Percentiles rank a stretch among this genome's conserved stretches.
These are phyloP conservation scores for Hypoxylon fragiforme DNA, from an alignment of 495 filamentous ascomycete species.

Conservation along the genomic window DNA sequence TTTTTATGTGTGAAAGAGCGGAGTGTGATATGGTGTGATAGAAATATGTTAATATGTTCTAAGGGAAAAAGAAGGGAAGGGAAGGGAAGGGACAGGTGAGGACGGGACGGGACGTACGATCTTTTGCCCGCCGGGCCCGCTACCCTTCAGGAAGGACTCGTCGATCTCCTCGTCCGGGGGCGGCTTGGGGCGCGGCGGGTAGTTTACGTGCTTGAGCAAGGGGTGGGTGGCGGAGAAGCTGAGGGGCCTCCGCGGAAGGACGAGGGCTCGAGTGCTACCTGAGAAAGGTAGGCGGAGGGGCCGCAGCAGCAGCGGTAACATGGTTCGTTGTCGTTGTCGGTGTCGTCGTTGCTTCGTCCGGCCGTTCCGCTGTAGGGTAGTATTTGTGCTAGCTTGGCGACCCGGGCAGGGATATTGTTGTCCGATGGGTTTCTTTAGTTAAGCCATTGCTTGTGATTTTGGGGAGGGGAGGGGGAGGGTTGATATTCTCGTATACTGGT, in stretches of 20 bases:
- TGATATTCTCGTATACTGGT: too few relatives aligned
- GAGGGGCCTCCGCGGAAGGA: constrained; percentile 1
- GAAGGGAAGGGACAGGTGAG: too few relatives aligned
- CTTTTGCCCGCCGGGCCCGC: constrained; percentile 93
- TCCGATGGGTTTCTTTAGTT: background rate
- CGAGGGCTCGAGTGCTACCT: background rate
- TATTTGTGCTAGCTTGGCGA: too few relatives aligned
- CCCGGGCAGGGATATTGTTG: background rate
- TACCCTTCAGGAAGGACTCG: constrained; percentile 86
- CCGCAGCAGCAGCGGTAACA: constrained; percentile 1
- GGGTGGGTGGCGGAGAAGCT: constrained; percentile 16
- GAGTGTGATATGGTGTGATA: too few relatives aligned
- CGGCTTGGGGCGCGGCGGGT: constrained; percentile 73
- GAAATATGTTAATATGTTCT: too few relatives aligned
- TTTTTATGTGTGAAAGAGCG: background rate
- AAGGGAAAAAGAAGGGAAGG: too few relatives aligned
- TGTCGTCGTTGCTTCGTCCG: too few relatives aligned
- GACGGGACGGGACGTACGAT: constrained; percentile 57
- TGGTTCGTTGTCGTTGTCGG: too few relatives aligned
- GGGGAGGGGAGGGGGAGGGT: too few relatives aligned
- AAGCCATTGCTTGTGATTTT: background rate
- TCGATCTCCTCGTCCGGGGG: constrained; percentile 77
- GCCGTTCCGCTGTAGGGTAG: too few relatives aligned
- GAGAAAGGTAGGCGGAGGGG: background rate
- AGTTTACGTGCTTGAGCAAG: constrained; percentile 34